phyloP scores from a whole-genome alignment of 371 early-diverging fungal genomes.

The Choanephora cucurbitarum region DNA sequence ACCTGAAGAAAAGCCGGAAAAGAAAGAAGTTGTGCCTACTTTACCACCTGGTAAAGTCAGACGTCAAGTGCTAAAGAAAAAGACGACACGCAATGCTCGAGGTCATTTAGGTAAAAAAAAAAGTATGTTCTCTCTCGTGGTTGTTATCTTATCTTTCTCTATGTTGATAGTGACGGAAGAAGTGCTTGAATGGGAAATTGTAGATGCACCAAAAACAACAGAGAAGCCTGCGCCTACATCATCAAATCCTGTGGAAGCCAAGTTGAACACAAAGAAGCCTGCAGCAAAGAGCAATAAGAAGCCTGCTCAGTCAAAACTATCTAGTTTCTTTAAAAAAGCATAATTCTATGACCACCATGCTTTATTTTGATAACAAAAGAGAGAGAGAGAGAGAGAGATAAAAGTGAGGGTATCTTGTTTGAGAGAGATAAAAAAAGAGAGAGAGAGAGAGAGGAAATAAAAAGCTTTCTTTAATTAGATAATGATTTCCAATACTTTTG shows the following conservation, averaged over 20 bases:
- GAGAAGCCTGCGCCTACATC: background rate
- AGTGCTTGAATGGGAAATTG: slow-evolving; percentile 22
- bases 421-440: too few relatives aligned
- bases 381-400: background rate
- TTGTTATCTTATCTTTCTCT: too few relatives aligned
- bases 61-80: slow-evolving; percentile 47
- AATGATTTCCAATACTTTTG: slow-evolving; percentile 56
- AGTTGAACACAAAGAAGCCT: background rate
- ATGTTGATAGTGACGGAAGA: slow-evolving; percentile 31
- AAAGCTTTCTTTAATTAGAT: too few relatives aligned
- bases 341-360: background rate
- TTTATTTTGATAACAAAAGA: background rate
- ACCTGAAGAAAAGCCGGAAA: background rate
- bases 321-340: slow-evolving; percentile 20
- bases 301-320: slow-evolving; percentile 12
- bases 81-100: slow-evolving; percentile 49
- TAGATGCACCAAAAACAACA: slow-evolving; percentile 8
- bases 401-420: too few relatives aligned
- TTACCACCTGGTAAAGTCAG: slow-evolving; percentile 26
- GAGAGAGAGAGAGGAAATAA: too few relatives aligned
- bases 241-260: background rate
- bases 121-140: too few relatives aligned
- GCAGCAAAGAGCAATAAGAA: background rate
- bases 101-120: slow-evolving; percentile 56
- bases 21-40: slow-evolving; percentile 10